Base-by-base conservation (phyloP, 2,329 filamentous ascomycete genomes). In the Verticillium klebahnii region DNA sequence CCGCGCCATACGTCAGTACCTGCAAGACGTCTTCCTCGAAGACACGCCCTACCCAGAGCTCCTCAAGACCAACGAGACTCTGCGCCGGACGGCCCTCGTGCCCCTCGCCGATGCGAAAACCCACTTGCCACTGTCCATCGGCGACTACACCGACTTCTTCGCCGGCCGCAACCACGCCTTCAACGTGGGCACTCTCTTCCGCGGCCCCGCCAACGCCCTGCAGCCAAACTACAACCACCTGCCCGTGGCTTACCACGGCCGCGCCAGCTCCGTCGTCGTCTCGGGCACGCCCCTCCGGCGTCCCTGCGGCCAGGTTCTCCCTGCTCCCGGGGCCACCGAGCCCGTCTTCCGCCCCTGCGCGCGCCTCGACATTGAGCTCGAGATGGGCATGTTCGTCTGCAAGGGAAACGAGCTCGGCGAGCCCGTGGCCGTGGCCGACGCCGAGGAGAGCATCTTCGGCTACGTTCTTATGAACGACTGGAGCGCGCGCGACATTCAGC, bases 111-210 rank as follows among this genome's bases (percentile, higher is more conserved):
- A 80, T 11, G 82, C 86, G 52, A 81, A 78, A 60, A 85, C 80
- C 66, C 88, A 91, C 66, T 69, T 92, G 2, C 89, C 89, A 1
- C 84, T 92, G 81, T 80, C 82, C 59, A 90, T 92, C 69, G 87
- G 88, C 45, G 89, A 92, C 71, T 92, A 92, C 70, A 89, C 89
- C 8, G 89, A 92, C 71, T 92, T 92, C 77, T 92, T 89, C 69
- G 89, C 87, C 9, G 89, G 89, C n/a, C 73, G 86, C 64, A 87
- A 91, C 70, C 89, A 92, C 73, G 89, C 89, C 15, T 87, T 85
- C 75, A 64, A 65, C 66, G 80, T 87, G 31, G 88, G 88, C 8
- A 80, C 84, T 2, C 79, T 91, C 32, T 90, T 92, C 73, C 82
- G 89, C 50, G 89, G 88, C 0, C 80, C 86, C 1, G 80, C 83